A percentile compares a stretch with the other conserved stretches of the same genome.
Conservation (phyloP, 257 asterid genomes). For the Solanum bukasovii region DNA sequence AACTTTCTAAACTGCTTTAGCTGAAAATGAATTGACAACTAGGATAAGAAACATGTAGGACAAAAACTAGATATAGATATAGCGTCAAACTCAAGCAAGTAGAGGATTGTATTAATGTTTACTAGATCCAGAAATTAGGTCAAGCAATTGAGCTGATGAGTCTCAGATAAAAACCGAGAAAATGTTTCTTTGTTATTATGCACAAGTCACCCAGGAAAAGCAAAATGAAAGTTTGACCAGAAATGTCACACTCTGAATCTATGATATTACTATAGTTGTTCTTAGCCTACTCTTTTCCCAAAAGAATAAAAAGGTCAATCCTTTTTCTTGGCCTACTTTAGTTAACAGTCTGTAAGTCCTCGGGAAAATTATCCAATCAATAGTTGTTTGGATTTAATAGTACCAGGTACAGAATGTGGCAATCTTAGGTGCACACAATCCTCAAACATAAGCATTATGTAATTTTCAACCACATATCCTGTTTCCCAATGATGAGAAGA, state of each 20-base stretch:
- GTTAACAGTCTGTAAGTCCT: neutral
- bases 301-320: neutral
- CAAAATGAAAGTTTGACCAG: neutral
- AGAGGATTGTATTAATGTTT: neutral
- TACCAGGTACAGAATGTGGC: neutral
- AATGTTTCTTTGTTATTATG: neutral
- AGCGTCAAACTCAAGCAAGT: neutral
- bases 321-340: neutral
- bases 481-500: neutral
- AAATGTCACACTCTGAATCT: neutral
- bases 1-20: conserved; percentile 55
- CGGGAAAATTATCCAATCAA: neutral
- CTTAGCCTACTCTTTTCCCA: neutral
- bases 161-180: neutral
- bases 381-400: neutral
- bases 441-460: neutral
- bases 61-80: neutral
- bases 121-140: neutral
- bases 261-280: neutral
- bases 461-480: neutral
- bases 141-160: neutral
- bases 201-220: neutral
- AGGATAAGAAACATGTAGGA: neutral
- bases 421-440: neutral
- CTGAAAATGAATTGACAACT: conserved; percentile 35